Base-by-base conservation (phyloP, 768 basidiomycete species). In the Guyanaporus albipodus region DNA sequence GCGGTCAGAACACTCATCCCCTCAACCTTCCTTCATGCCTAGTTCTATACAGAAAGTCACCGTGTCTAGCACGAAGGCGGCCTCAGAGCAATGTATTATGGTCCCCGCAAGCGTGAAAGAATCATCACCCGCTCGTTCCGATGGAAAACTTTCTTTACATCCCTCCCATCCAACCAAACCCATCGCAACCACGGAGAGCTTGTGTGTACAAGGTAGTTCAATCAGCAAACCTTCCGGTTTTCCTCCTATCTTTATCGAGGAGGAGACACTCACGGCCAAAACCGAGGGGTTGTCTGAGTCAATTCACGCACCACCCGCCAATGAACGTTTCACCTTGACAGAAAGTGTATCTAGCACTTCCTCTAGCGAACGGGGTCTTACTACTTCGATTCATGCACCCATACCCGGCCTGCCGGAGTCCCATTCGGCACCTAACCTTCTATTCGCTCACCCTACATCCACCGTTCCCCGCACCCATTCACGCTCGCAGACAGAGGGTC, bases 301-400 rank as follows among this genome's bases (percentile, higher is more conserved):
- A n/a, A 62, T 66, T 6, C 56, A 63, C 17, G 59, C 65, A 6
- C 55, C 55, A 2, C 40, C 54, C 4, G 36, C 34, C 15, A 46
- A 52, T 12, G 62, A 64, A 31, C 46, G 33, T 14, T 47, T 50
- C 17, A 38, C 53, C 35, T 38, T 50, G 42, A n/a, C n/a, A n/a
- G 59, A 61, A 28, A 50, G 52, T 6, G 50, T 46, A 18, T 46
- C 44, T 5, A 55, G 52, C 28, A 26, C 52, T 23, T 51, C 61
- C 28, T 57, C 66, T 34, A 54, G 51, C 27, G 64, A 66, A 26
- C 66, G 67, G 32, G 72, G 75, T 40, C 67, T 78, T 15, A 27
- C 63, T 32, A 74, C 77, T 35, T 84, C 83, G 2, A 81, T 82
- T 18, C 78, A 84, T 57, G 81, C 82, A 1, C 75, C 77, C 35